Evolutionary conservation across 2,329 filamentous ascomycete genomes (phyloP).

Genomic region (Cladosporium cucumerinum): DNA sequence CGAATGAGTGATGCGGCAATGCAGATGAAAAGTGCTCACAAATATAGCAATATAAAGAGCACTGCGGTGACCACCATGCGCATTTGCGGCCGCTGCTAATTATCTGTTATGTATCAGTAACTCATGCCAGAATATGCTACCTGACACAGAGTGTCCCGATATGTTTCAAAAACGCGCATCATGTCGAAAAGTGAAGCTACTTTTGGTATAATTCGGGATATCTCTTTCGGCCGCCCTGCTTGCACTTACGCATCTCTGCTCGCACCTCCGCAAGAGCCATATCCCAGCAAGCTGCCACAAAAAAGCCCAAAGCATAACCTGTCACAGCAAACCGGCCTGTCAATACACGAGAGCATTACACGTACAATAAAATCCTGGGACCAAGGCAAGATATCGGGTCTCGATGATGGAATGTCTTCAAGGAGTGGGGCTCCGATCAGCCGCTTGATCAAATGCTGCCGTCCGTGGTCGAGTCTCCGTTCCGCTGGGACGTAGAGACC

Average conservation of each 20-base stretch:
- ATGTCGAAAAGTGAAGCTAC: background rate
- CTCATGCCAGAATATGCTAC: no score
- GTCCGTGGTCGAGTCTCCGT: background rate
- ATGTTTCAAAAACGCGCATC: no score
- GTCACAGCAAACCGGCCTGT: background rate
- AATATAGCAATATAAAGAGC: no score
- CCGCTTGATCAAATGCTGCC: background rate
- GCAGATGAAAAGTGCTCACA: no score
- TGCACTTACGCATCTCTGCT: background rate
- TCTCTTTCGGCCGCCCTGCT: background rate
- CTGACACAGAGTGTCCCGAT: no score
- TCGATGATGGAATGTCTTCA: background rate
- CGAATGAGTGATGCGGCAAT: conserved; percentile 17
- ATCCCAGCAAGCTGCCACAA: no score
- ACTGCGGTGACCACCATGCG: no score
- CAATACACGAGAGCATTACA: background rate
- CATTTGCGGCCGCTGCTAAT: no score
- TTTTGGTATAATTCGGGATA: background rate
- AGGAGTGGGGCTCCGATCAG: background rate
- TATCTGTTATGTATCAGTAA: no score
- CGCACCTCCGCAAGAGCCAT: no score
- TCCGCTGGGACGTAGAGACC: background rate
- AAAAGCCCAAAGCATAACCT: background rate
- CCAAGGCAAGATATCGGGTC: background rate
- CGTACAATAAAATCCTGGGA: background rate